Conservation (phyloP, 495 filamentous ascomycete species). For the Geoglossum glabrum region DNA sequence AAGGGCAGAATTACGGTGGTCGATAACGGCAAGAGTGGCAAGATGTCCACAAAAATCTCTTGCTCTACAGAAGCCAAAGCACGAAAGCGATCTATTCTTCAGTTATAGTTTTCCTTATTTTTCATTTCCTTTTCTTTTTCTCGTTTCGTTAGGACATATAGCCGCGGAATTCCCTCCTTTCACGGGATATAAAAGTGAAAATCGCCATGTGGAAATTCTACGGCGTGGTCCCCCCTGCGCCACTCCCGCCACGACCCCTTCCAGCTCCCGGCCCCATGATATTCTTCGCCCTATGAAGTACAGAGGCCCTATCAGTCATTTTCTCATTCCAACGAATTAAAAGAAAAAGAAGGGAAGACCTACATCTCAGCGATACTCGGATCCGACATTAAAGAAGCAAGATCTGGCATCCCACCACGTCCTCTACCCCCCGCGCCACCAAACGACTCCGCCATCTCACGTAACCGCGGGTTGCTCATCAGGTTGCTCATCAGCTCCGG, state of each 20-base stretch:
- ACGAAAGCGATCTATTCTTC: too few species aligned
- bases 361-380: conserved; percentile 84
- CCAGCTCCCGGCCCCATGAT: conserved; percentile 45
- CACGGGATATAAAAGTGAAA: background rate
- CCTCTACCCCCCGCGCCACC: conserved; percentile 28
- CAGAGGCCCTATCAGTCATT: conserved; percentile 7
- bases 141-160: background rate
- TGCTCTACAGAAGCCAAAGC: too few species aligned
- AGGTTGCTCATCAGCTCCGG: conserved; percentile 72
- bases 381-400: conserved; percentile 68
- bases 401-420: conserved; percentile 51
- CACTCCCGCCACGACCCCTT: conserved; percentile 23
- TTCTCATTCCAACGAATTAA: conserved; percentile 1
- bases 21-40: background rate
- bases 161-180: too few species aligned
- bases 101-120: too few species aligned
- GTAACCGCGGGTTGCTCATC: conserved; percentile 81
- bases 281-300: conserved; percentile 42
- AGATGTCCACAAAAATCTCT: background rate
- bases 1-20: background rate
- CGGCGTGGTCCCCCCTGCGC: conserved; percentile 6
- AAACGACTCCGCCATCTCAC: conserved; percentile 59
- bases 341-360: conserved; percentile 21
- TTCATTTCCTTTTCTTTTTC: background rate
- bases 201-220: background rate